These are phyloP conservation scores for Stropharia rugosoannulata DNA, from an alignment of 768 basidiomycete genomes.

Conservation along the genomic window DNA sequence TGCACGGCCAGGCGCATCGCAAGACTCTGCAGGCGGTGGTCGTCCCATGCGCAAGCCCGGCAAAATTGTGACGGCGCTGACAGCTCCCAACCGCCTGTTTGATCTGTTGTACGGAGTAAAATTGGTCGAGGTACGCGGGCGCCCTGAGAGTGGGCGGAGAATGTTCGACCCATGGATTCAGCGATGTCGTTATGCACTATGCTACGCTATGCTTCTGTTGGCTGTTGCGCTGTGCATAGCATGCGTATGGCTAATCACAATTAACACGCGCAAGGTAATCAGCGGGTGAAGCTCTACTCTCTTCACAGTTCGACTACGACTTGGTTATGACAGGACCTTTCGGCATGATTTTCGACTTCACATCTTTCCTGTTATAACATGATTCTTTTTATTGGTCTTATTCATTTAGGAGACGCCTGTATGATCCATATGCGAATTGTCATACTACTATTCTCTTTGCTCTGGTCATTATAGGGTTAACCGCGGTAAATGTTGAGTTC, in stretches of 20 bases:
- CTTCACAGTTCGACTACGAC: too few relatives aligned
- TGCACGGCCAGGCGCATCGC: constrained; percentile 40
- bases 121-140: constrained; percentile 39
- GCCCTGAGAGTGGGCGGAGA: constrained; percentile 42
- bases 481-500: too few relatives aligned
- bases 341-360: neutral
- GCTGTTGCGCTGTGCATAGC: constrained; percentile 37
- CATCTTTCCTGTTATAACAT: neutral
- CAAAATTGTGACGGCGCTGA: constrained; percentile 30
- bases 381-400: neutral
- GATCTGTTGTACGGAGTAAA: constrained; percentile 45
- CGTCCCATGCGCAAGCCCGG: constrained; percentile 11
- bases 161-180: constrained; percentile 62
- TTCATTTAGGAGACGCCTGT: neutral
- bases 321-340: neutral
- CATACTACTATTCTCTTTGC: neutral
- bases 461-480: neutral
- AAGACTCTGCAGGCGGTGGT: constrained; percentile 15
- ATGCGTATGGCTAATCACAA: constrained; percentile 41
- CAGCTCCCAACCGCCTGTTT: constrained; percentile 42
- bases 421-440: neutral
- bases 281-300: neutral
- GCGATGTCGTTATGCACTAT: constrained; percentile 55
- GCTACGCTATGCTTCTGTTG: constrained; percentile 47
- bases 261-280: constrained; percentile 36